These are phyloP conservation scores for Suhomyces anneliseae DNA, from an alignment of 1,139 yeast genomes.

Conservation along the genomic window DNA sequence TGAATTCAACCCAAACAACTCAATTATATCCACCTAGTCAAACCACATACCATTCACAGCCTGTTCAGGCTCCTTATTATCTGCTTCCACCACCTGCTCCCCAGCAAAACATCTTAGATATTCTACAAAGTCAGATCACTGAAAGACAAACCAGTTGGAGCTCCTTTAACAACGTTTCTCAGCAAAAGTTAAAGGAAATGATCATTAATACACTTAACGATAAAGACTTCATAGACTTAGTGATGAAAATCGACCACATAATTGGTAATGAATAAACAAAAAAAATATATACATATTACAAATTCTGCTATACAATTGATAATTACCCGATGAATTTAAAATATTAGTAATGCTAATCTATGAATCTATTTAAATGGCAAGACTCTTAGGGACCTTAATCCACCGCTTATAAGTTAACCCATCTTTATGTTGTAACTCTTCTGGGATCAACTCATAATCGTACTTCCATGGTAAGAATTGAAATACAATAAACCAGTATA, in stretches of 20 bases:
- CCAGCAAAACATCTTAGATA: not conserved
- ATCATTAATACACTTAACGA: constrained; percentile 10
- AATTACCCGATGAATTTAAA: not conserved
- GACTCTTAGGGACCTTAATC: constrained; percentile 30
- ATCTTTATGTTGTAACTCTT: constrained; percentile 44
- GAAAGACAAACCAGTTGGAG: not conserved
- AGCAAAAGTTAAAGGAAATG: constrained; percentile 3
- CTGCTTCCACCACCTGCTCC: not conserved
- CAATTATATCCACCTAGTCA: not conserved
- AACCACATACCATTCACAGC: not conserved
- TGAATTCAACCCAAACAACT: not conserved
- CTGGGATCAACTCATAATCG: constrained; percentile 42
- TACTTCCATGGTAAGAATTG: constrained; percentile 43
- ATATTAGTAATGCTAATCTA: constrained; percentile 1
- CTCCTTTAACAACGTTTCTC: not conserved
- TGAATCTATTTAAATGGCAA: not conserved
- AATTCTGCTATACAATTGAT: too few species aligned
- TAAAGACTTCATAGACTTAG: constrained; percentile 11
- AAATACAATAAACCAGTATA: constrained; percentile 53
- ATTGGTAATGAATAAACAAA: not conserved
- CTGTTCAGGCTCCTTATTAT: not conserved
- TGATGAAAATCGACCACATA: constrained; percentile 12
- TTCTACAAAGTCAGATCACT: not conserved
- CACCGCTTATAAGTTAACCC: constrained; percentile 58
- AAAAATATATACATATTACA: too few species aligned